A percentile compares a stretch with the other conserved stretches of the same genome.
Evolutionary conservation across 345 rosid species (phyloP).

Genomic region (Murraya paniculata): DNA sequence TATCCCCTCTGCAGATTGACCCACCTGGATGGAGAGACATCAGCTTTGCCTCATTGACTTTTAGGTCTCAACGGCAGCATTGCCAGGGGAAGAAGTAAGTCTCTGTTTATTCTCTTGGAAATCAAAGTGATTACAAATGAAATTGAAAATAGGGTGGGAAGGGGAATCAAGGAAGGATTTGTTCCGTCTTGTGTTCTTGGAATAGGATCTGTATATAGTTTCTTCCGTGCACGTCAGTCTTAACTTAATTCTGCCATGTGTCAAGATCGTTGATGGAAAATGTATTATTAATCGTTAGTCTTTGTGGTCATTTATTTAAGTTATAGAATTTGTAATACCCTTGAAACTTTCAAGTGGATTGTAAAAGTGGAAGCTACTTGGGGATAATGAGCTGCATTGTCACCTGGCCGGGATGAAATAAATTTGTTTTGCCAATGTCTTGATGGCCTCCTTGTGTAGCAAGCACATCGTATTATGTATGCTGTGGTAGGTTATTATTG

Average conservation of each 20-base stretch:
- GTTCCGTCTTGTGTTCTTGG: not conserved
- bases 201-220: slow-evolving; percentile 10
- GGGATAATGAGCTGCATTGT: not conserved
- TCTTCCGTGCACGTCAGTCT: not conserved
- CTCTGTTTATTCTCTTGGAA: not conserved
- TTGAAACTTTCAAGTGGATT: slow-evolving; percentile 14
- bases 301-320: not conserved
- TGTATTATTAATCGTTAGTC: slow-evolving; percentile 9
- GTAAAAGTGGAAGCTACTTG: not conserved
- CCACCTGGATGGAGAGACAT: slow-evolving; percentile 1
- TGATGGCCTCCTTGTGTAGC: not conserved
- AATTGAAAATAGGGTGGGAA: slow-evolving; percentile 2
- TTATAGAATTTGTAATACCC: not conserved
- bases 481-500: no score
- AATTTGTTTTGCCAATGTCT: not conserved
- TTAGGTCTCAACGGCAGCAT: not conserved
- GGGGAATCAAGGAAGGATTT: not conserved
- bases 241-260: not conserved
- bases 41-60: slow-evolving; percentile 1
- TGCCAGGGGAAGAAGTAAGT: not conserved
- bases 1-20: not conserved
- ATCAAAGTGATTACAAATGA: not conserved
- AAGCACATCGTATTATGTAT: no score
- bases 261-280: not conserved
- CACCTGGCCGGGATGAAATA: not conserved